These are phyloP conservation scores for Nicotiana tabacum DNA, from an alignment of 257 asterid species.

Conservation along the genomic window DNA sequence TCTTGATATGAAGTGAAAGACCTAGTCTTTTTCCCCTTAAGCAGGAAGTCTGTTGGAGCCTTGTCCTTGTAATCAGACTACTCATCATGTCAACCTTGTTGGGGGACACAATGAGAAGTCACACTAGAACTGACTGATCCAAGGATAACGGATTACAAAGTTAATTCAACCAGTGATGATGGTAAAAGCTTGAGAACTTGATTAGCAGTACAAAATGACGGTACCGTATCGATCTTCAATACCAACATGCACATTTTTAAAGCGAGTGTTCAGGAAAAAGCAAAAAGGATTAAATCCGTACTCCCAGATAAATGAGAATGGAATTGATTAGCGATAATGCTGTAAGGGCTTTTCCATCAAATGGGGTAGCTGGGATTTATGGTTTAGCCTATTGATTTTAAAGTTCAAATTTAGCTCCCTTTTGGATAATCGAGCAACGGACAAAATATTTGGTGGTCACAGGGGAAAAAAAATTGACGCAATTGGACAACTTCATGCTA, in stretches of 20 bases:
- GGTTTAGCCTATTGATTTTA: background rate
- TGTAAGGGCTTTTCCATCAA: background rate
- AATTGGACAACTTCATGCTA: background rate
- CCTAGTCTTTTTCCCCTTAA: background rate
- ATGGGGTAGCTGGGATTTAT: background rate
- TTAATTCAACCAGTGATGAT: background rate
- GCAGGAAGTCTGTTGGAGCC: background rate
- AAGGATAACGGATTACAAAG: background rate
- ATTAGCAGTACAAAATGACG: background rate
- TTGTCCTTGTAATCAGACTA: background rate
- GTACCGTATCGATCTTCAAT: background rate
- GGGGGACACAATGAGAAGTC: background rate
- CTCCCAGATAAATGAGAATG: background rate
- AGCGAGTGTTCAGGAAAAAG: background rate
- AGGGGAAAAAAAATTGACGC: background rate
- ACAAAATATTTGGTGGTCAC: background rate
- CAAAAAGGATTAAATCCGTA: background rate
- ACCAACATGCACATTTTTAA: background rate
- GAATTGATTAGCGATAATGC: background rate
- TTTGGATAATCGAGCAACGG: background rate
- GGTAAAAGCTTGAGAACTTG: background rate
- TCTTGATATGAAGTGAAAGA: background rate
- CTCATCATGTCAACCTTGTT: background rate
- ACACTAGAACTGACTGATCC: background rate
- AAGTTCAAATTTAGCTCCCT: background rate